Evolutionary conservation across 306 rosid species (phyloP).

Genomic region (Vicia villosa): DNA sequence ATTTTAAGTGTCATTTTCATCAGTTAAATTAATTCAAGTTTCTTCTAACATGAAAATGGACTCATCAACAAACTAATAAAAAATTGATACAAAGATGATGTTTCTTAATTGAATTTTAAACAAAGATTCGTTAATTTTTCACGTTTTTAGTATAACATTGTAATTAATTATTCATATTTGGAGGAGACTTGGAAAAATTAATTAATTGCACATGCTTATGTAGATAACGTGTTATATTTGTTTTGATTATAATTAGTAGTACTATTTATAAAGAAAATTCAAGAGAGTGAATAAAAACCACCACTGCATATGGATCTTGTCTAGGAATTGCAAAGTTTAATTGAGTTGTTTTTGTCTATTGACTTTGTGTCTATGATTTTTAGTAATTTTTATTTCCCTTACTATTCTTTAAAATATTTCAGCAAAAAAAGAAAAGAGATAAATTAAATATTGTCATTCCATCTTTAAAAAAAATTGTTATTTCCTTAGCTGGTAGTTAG

Average conservation of each 20-base stretch:
- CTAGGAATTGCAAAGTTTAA: background rate
- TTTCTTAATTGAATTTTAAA: constrained; percentile 35
- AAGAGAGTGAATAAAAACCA: background rate
- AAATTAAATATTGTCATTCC: background rate
- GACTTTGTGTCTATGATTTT: constrained; percentile 30
- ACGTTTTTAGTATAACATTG: background rate
- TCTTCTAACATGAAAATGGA: constrained; percentile 30
- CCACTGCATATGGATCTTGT: constrained; percentile 23
- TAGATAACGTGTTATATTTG: constrained; percentile 28
- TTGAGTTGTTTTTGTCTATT: constrained; percentile 10
- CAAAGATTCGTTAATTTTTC: constrained; percentile 33
- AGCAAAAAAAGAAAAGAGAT: background rate
- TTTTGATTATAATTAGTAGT: background rate
- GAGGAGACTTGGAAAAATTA: constrained; percentile 34
- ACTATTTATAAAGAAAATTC: background rate
- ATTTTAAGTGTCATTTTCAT: constrained; percentile 42
- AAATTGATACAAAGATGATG: constrained; percentile 19
- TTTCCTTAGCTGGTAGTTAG: background rate
- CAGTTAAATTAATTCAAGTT: constrained; percentile 26
- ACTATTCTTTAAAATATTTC: constrained; percentile 25
- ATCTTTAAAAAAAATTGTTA: background rate
- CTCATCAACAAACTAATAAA: constrained; percentile 43
- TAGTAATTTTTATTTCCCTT: background rate
- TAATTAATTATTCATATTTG: constrained; percentile 13
- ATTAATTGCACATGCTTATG: constrained; percentile 35